Base-by-base conservation (phyloP, 805 yeast genomes). In the Metschnikowia gruessii region DNA sequence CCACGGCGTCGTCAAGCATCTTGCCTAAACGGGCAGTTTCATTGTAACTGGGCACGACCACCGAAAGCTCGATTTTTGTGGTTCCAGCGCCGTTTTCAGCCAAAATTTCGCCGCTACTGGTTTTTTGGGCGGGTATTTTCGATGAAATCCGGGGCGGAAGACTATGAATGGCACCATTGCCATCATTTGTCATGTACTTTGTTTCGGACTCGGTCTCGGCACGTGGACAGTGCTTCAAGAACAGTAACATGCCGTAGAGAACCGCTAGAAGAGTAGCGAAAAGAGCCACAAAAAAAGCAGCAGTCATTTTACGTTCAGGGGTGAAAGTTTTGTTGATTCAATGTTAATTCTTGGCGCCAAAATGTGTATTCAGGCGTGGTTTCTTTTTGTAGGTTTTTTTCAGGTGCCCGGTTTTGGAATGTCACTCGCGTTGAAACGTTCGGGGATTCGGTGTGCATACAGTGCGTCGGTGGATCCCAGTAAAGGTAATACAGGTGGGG, bases 31-130 rank as follows among this genome's bases (percentile, higher is more conserved):
- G 75, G 12, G 70, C 64, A 1, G 85, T 82, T 65, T 94, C 99
- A 61, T 94, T 94, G 60, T 79, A 94, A 62, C 97, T 89, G n/a
- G 99, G 99, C 5, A 94, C 80, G 6, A 94, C 90, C 21, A 94
- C 83, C 21, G 94, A 81, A 36, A 92, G 57, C 28, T 77, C 76
- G 35, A 35, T 31, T 12, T n/a, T 8, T 16, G 29, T 4, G n/a
- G 21, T 3, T 10, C 30, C 43, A 59, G 54, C 44, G 11, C 62
- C 54, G 13, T 28, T 18, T 21, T 21, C 12, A 17, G 12, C 28
- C 11, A 11, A 11, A 3, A 3, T 26, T 26, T 26, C 28, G 28
- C 11, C 11, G 28, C 12, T 11, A 10, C 11, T 11, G 28, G 12
- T 10, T 26, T 26, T 5, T 5, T 26, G 11, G 12, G 12, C 28